Percentiles rank a stretch among this genome's conserved stretches.
phyloP scores from a whole-genome alignment of 2,329 filamentous ascomycete genomes.

The Paecilomyces sp. region DNA sequence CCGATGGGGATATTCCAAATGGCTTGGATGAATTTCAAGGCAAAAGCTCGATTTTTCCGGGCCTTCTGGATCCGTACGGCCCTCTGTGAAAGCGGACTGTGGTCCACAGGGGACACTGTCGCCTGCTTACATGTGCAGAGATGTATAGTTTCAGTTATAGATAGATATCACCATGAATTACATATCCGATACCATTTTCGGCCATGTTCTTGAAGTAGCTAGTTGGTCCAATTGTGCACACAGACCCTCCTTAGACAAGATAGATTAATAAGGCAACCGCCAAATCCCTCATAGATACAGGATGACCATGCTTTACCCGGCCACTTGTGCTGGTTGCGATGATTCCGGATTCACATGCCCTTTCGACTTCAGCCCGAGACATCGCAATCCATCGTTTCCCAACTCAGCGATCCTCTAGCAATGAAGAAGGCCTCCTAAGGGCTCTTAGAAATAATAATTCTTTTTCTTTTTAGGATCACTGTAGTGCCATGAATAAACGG shows the following conservation, averaged over 20 bases:
- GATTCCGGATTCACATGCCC: not conserved
- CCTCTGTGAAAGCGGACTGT: not conserved
- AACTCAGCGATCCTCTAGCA: too few species aligned
- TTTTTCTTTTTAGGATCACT: too few species aligned
- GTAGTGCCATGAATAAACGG: too few species aligned
- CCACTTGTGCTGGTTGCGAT: not conserved
- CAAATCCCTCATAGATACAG: too few species aligned
- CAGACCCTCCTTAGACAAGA: too few species aligned
- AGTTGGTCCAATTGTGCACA: too few species aligned
- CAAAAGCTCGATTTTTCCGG: not conserved
- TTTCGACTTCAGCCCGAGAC: too few species aligned
- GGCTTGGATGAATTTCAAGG: slow-evolving; percentile 39
- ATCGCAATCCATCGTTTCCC: too few species aligned
- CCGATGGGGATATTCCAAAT: slow-evolving; percentile 82
- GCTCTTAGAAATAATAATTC: too few species aligned
- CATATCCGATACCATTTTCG: not conserved
- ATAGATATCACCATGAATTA: not conserved
- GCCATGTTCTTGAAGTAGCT: not conserved
- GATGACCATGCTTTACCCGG: too few species aligned
- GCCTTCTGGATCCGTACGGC: not conserved
- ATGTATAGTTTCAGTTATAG: not conserved
- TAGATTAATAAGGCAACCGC: too few species aligned
- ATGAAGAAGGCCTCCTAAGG: too few species aligned
- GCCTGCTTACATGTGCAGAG: not conserved
- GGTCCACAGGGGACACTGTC: not conserved